Evolutionary conservation across 2,329 filamentous ascomycete species (phyloP), one percentile per base, ranked within the genome.

Genomic region (Pezicula carpinea): DNA sequence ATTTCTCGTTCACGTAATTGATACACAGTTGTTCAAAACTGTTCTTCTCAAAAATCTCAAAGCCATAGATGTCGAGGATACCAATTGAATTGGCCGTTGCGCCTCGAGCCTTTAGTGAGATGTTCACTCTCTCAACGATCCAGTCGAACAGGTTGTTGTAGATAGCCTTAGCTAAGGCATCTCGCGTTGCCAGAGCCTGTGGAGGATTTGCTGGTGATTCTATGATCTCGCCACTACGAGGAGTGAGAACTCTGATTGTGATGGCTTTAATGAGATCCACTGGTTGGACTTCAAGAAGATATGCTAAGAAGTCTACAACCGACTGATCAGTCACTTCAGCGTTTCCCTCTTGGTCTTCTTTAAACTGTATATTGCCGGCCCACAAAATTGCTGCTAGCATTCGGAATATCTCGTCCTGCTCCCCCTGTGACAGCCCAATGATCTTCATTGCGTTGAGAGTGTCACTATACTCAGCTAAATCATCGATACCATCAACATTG

Each of bases 21-120:
- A 99, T 99, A 70, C 93, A 99, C 6, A 99, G 80, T 69, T 99
- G 93, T 67, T 99, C 93, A 61, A 99, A 99, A 55, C 89, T 96
- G 73, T 99, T 99, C 72, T 92, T 93, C 66, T 99, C 93, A 58
- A 99, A 99, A 57, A 99, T 99, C 65, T 99, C 93, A 62, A 99
- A 99, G 2, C 93, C 93, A 66, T 99, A 99, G 57, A 99, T 99
- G 76, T 99, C 93, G 56, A 99, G 77, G 63, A 99, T 97, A 63
- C 93, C 93, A 57, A 99, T 93, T 3, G 88, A 88, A 66, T 96
- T 93, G 35, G 81, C 73, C 3, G 91, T 79, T 0, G 80, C 71
- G 41, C 88, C 86, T 53, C 83, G 80, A 17, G 92, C 87, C 65
- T 88, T 84, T 50, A 97, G 71, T 4, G 92, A 96, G 55, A 84